Conservation (phyloP, 305 asterid species). For the Fraxinus baroniana region DNA sequence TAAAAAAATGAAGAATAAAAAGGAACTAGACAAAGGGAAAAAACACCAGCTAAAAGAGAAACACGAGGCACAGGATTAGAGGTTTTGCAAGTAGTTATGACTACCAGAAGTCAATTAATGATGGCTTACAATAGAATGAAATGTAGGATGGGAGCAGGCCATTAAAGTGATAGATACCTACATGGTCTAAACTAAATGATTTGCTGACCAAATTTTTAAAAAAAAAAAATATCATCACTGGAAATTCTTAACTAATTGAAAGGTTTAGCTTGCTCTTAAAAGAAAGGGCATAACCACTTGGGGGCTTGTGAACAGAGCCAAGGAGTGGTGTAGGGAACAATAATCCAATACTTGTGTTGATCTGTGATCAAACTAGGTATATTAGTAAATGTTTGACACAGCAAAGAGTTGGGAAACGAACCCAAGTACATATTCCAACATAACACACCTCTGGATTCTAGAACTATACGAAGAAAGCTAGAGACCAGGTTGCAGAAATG, state of each 20-base stretch:
- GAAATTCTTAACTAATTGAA: neutral
- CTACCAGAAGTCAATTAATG: neutral
- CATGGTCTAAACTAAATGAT: neutral
- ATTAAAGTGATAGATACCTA: neutral
- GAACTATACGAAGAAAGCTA: neutral
- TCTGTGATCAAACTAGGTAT: neutral
- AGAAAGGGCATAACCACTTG: neutral
- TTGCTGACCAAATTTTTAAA: neutral
- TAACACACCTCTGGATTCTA: neutral
- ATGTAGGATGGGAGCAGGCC: constrained; percentile 3
- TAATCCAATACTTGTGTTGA: neutral
- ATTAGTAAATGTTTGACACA: neutral
- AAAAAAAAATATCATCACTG: neutral
- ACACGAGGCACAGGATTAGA: neutral
- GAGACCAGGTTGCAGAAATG: neutral
- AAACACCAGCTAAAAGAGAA: constrained; percentile 23
- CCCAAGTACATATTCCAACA: neutral
- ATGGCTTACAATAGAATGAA: neutral
- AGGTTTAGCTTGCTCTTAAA: neutral
- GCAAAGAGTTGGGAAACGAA: neutral
- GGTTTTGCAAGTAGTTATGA: constrained; percentile 7
- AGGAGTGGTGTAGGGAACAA: neutral
- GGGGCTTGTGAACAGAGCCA: neutral
- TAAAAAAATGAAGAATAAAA: neutral
- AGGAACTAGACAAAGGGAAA: constrained; percentile 6